Evolutionary conservation across 768 basidiomycete species (phyloP).

Genomic region (Pisolithus microcarpus): DNA sequence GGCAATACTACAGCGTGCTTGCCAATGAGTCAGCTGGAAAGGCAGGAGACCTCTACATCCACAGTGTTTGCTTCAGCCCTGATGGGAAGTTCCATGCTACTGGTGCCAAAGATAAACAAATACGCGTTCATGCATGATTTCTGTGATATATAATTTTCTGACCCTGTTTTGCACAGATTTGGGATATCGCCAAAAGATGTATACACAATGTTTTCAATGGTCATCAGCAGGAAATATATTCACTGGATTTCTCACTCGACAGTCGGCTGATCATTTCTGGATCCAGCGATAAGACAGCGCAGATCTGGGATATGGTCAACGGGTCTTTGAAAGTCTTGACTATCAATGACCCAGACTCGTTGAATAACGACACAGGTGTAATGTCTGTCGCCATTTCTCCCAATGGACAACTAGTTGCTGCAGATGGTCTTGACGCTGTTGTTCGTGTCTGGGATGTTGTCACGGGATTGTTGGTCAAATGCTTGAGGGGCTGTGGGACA

Average conservation of each 20-base stretch:
- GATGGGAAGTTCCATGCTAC: too few species aligned
- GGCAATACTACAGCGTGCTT: too few species aligned
- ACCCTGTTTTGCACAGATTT: slow-evolving; percentile 49
- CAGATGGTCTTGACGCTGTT: slow-evolving; percentile 67
- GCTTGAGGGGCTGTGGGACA: slow-evolving; percentile 73
- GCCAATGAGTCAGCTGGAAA: too few species aligned
- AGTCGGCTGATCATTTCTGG: slow-evolving; percentile 84
- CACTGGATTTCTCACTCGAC: slow-evolving; percentile 84
- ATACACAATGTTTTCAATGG: slow-evolving; percentile 81
- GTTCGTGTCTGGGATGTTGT: slow-evolving; percentile 76
- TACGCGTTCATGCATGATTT: too few species aligned
- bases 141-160: neutral
- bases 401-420: slow-evolving; percentile 58
- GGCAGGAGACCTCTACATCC: too few species aligned
- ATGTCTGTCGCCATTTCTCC: slow-evolving; percentile 77
- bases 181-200: slow-evolving; percentile 79
- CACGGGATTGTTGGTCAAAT: slow-evolving; percentile 58
- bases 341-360: slow-evolving; percentile 43
- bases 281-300: slow-evolving; percentile 67
- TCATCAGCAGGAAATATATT: slow-evolving; percentile 90
- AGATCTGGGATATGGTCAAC: slow-evolving; percentile 59
- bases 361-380: slow-evolving; percentile 55
- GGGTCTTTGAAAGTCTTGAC: slow-evolving; percentile 30
- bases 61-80: too few species aligned
- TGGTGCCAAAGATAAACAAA: too few species aligned